These are phyloP conservation scores for Pseudogymnoascus verrucosus DNA, from an alignment of 2,329 filamentous ascomycete genomes.

Conservation along the genomic window DNA sequence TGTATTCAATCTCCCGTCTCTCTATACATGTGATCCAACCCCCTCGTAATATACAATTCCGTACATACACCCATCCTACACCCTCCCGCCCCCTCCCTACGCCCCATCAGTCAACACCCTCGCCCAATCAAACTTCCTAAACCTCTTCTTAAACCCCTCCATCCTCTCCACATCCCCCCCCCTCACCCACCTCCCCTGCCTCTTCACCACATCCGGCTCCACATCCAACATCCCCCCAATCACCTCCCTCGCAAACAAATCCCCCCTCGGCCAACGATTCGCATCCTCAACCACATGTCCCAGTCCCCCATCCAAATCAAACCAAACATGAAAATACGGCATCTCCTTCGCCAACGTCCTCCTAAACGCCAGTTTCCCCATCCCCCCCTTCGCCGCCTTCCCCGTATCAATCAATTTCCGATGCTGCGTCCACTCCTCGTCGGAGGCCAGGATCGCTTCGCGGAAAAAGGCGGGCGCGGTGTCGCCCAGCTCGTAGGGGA, in stretches of 20 bases:
- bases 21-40: too few relatives aligned
- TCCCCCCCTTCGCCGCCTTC: slow-evolving; percentile 49
- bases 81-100: slow-evolving; percentile 1
- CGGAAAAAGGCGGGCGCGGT: slow-evolving; percentile 91
- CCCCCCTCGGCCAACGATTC: slow-evolving; percentile 77
- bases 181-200: slow-evolving; percentile 76
- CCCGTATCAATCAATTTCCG: slow-evolving; percentile 87
- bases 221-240: slow-evolving; percentile 86
- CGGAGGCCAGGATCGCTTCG: slow-evolving; percentile 80
- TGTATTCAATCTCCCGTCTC: too few relatives aligned
- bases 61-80: neutral
- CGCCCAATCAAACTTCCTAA: slow-evolving; percentile 91
- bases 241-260: slow-evolving; percentile 86
- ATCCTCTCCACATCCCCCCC: slow-evolving; percentile 53
- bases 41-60: neutral
- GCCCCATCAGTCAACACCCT: slow-evolving; percentile 39
- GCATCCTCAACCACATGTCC: slow-evolving; percentile 88
- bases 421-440: slow-evolving; percentile 95
- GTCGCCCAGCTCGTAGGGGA: slow-evolving; percentile 85
- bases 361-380: slow-evolving; percentile 77
- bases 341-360: slow-evolving; percentile 83
- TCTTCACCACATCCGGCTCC: slow-evolving; percentile 76
- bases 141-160: slow-evolving; percentile 73
- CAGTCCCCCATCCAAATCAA: slow-evolving; percentile 81
- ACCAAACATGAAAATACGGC: slow-evolving; percentile 99